Base-by-base conservation (phyloP, 495 filamentous ascomycete species). In the Pyrenopolyporus hunteri region DNA sequence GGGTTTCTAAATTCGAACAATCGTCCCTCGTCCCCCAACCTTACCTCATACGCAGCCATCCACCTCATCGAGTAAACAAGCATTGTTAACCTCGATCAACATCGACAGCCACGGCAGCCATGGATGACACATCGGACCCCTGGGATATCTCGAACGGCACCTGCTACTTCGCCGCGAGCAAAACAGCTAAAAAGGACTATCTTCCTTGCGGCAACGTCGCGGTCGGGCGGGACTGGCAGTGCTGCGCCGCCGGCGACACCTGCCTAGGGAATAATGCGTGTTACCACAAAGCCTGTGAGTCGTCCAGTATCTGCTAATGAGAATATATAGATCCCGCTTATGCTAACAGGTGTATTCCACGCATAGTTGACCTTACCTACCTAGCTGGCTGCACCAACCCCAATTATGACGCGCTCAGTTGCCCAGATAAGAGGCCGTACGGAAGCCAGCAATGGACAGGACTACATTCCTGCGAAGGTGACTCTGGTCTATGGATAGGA, bases 151-250 rank as follows among this genome's bases (percentile, higher is more conserved):
- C 72, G 32, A 74, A 76, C 22, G 76, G 76, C 26, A 72, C 70
- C 32, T 78, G 76, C 59, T 74, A 64, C 36, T 70, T 37, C 6
- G 55, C 44, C n/a, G 29, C 22, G 4, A 51, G 52, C 4, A 36
- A 40, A 5, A 3, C 39, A 13, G 9, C 59, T 1, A 33, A 50
- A 2, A 6, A 45, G 0, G 31, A 42, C 0, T 77, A 71, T 35
- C 69, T 77, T 4, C 71, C 74, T 32, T 77, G 73, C 33, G 76
- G 76, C 10, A 77, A 78, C 35, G 64, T 32, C 16, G 74, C 52
- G 2, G 17, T 57, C 20, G 76, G 76, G 1, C 22, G 57, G 10
- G 45, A 64, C 5, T 63, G 60, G n/a, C 31, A 55, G 8, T 71
- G 69, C 35, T 71, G 69, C 17, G 46, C 53, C 36, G 57, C 49